Base-by-base conservation (phyloP, 139 green algal species). In the Coelastrella sp. region DNA sequence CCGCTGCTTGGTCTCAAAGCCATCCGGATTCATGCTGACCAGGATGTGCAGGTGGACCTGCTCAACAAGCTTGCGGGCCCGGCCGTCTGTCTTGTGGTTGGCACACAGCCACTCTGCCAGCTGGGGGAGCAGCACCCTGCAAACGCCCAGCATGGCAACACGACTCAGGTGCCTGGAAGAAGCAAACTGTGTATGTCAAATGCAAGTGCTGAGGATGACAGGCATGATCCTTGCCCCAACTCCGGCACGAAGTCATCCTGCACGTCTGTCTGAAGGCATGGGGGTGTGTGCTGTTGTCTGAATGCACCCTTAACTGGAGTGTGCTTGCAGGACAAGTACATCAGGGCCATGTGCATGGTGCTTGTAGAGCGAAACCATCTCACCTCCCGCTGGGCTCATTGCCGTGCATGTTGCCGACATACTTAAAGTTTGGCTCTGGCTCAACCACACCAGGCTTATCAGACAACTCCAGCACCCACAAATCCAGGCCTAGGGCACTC, bases 21-120 rank as follows among this genome's bases (percentile, higher is more conserved):
- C 97, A 89, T 99, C 97, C 10, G 97, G 97, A 91, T 99, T 99
- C 73, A 98, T 93, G 25, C 94, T 94, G 0, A 95, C 95, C 63
- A 99, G 63, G 8, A 99, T 78, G 76, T 93, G 94, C 35, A 98
- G 90, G 85, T 97, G 90, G 87, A 97, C 88, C 17, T 82, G 86
- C 1, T 94, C 57, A 82, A 99, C 89, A 8, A 98, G 93, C 8
- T 78, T 66, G 27, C 83, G 81, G 11, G 94, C 93, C 9, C 88
- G 68, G 0, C 56, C 78, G 75, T 95, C 90, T 6, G 60, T 87
- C 58, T 10, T 83, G n/a, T 90, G 79, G 60, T 94, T 93, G 6
- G 83, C 78, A 76, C 97, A 99, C 83, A 99, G 90, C 88, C 92
- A 97, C 86, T 99, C 96, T 6, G 96, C 97, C 17, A 98, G 78